Evolutionary conservation across 1,284 basidiomycete genomes (phyloP), one percentile per base, ranked within the genome.

Genomic region (Lentinus polychrous): DNA sequence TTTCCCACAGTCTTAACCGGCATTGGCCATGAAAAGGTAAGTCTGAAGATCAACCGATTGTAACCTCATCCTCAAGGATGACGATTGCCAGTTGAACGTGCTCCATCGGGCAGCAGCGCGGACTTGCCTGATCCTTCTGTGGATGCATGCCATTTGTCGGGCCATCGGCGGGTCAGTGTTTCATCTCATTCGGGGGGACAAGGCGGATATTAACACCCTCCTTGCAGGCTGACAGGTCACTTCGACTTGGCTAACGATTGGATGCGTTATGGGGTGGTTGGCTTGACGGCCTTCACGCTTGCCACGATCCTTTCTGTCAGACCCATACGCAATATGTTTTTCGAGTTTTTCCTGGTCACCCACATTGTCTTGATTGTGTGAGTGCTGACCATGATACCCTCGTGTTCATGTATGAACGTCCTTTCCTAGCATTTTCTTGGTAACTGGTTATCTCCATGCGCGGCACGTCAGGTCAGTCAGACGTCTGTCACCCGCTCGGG

Each of bases 291-390:
- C 0, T 66, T 71, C 50, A 70, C 68, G 8, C 56, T 75, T 31
- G 60, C 74, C 31, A 62, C 65, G 14, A 53, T 72, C 8, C 55
- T 71, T 2, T 72, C 72, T 6, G 52, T 74, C 45, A 62, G 66
- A 27, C 63, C 66, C 12, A 64, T 74, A 44, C 65, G 74, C 37
- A 63, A 63, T 24, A 55, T 59, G 27, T 61, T 68, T 46, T 76
- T 74, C 60, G 74, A 77, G 58, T 66, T 70, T 54, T 77, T 77
- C 66, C 60, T 76, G 15, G 51, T 73, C 40, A 57, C 64, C n/a
- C 75, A 76, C 57, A 71, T 75, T 50, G 49, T 67, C 33, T 61
- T 74, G 34, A 67, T 71, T 37, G 61, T 55, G 67, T 66, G 52
- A 49, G 65, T 49, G 20, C 8, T 23, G n/a, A 36, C 49, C 10